Evolutionary conservation across 2,329 filamentous ascomycete genomes (phyloP).

Genomic region (Xylariaceae sp.): DNA sequence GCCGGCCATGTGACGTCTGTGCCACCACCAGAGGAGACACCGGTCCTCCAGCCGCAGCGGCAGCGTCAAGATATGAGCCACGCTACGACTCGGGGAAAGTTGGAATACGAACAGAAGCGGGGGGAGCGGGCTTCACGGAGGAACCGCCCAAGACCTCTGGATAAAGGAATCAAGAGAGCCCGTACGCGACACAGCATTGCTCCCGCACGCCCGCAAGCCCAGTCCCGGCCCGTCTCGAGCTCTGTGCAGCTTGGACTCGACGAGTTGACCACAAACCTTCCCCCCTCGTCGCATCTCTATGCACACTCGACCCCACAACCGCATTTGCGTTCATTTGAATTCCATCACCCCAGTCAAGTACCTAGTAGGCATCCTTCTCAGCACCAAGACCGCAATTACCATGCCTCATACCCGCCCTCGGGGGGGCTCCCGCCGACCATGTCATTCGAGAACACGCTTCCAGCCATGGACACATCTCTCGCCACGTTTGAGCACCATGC

Average conservation of each 20-base stretch:
- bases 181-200: neutral
- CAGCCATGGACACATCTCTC: neutral
- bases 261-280: conserved; percentile 6
- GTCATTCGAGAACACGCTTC: no score
- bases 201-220: conserved; percentile 5
- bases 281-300: no score
- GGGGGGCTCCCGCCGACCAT: no score
- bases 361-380: no score
- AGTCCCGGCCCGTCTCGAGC: conserved; percentile 8
- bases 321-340: no score
- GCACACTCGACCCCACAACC: no score
- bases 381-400: no score
- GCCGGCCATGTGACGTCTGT: neutral
- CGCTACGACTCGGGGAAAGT: neutral
- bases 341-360: no score
- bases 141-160: neutral
- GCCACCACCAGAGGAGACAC: neutral
- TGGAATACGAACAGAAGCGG: neutral
- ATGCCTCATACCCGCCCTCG: no score
- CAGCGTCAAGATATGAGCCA: conserved; percentile 1
- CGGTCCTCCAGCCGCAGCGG: conserved; percentile 5
- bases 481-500: neutral
- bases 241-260: conserved; percentile 15
- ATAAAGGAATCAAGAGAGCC: neutral
- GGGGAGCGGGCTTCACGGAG: neutral